Percentiles rank a stretch among this genome's conserved stretches.
phyloP scores from a whole-genome alignment of 352 stramenopile species.

The Globisporangium nunn region DNA sequence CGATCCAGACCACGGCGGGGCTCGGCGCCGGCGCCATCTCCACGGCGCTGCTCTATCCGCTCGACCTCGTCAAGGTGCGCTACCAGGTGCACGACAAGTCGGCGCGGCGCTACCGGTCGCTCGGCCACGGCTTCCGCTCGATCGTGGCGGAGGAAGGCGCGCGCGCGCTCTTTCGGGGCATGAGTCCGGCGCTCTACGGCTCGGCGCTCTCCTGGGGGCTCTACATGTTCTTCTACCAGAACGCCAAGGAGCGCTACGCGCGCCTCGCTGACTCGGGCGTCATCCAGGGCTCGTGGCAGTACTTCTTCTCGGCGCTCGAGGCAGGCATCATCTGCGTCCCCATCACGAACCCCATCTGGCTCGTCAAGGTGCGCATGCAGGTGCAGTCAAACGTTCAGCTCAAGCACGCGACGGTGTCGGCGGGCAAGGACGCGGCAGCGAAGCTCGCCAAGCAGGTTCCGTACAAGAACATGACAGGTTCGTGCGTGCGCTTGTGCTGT shows the following conservation, averaged over 20 bases:
- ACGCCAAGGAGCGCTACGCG: conserved; percentile 85
- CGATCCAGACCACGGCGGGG: conserved; percentile 59
- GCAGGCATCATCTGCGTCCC: conserved; percentile 89
- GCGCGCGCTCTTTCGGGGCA: conserved; percentile 88
- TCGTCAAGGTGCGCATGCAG: conserved; percentile 98
- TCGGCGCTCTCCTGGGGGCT: conserved; percentile 95
- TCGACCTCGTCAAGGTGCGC: conserved; percentile 96
- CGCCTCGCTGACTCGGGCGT: conserved; percentile 58
- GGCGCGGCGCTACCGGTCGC: conserved; percentile 52
- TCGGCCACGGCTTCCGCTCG: conserved; percentile 63
- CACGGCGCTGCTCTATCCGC: conserved; percentile 88
- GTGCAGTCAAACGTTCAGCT: conserved; percentile 56
- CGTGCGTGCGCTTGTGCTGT: not conserved
- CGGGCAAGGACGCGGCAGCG: conserved; percentile 42
- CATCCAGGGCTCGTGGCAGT: conserved; percentile 74
- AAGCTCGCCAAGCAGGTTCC: conserved; percentile 53
- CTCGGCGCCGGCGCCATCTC: conserved; percentile 74
- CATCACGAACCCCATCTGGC: conserved; percentile 97
- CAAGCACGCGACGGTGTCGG: conserved; percentile 20
- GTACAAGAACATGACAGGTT: conserved; percentile 62
- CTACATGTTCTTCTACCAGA: conserved; percentile 99
- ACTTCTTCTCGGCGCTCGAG: conserved; percentile 79
- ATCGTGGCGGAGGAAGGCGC: conserved; percentile 86
- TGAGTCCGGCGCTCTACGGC: conserved; percentile 93
- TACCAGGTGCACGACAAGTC: conserved; percentile 94